Percentiles rank a stretch among this genome's conserved stretches.
These are phyloP conservation scores for Colletotrichum sp. DNA, from an alignment of 2,329 filamentous ascomycete genomes.

Conservation along the genomic window DNA sequence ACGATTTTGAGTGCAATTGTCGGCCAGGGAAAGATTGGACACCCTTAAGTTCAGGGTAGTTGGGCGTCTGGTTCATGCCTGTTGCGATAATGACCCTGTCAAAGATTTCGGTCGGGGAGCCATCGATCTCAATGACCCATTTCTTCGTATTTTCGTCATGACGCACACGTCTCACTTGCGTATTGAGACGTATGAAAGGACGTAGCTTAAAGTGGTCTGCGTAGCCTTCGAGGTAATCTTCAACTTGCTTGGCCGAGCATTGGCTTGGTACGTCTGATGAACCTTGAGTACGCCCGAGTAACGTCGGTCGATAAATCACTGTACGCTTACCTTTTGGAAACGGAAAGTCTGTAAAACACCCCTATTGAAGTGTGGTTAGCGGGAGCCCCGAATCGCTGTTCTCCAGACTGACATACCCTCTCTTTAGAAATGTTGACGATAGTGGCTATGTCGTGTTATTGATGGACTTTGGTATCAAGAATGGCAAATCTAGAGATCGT, in stretches of 20 bases:
- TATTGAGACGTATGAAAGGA: conserved; percentile 28
- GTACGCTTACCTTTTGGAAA: conserved; percentile 24
- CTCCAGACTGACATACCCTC: conserved; percentile 24
- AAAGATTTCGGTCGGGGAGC: conserved; percentile 27
- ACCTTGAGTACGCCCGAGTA: background rate
- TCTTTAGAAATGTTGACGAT: conserved; percentile 37
- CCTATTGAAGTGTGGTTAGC: conserved; percentile 24
- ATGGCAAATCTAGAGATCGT: background rate
- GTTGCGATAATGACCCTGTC: conserved; percentile 42
- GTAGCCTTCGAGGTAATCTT: conserved; percentile 37
- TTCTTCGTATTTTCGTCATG: conserved; percentile 22
- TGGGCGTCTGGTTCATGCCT: conserved; percentile 36
- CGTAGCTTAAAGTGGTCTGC: conserved; percentile 34
- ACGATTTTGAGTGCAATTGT: conserved; percentile 39
- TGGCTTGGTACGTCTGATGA: conserved; percentile 26
- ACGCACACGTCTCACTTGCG: conserved; percentile 22
- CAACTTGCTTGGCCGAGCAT: conserved; percentile 28
- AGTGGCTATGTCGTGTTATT: conserved; percentile 24
- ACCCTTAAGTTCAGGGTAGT: conserved; percentile 38
- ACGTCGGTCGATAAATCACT: background rate
- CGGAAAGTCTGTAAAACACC: conserved; percentile 40
- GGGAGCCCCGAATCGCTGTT: background rate
- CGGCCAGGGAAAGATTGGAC: conserved; percentile 40
- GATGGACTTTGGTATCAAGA: background rate
- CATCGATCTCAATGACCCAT: conserved; percentile 34